Evolutionary conservation across 2,329 filamentous ascomycete species (phyloP), one percentile per base, ranked within the genome.

Genomic region (Stylonectria norvegica): DNA sequence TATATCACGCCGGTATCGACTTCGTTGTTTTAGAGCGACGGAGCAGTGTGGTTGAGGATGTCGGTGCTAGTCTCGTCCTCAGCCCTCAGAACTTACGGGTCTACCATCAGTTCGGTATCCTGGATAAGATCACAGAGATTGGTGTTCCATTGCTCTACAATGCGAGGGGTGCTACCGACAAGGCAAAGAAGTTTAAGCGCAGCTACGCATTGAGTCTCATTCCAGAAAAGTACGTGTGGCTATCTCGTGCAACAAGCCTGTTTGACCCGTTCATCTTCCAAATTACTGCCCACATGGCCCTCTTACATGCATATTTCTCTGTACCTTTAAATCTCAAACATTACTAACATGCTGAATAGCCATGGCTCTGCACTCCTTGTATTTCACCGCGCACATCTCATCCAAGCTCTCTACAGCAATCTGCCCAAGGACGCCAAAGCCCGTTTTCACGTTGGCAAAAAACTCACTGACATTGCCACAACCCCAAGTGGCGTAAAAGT

Each of bases 1-100:
- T 65, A 3, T n/a, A 40, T 20, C 45, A 47, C 1, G 63, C 62
- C 2, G 60, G 57, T 4, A 56, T 61, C 25, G 59, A 61, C 36
- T 59, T 55, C 42, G 43, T 62, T 10, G 37, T 64, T 12, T 45
- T 64, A 1, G 62, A 64, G 45, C 42, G 52, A 1, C 43, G 54
- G 5, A 36, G 52, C 3, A 34, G 45, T 5, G 36, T 57, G 2
- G 39, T 51, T 11, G 53, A 52, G 22, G 49, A 53, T 9, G 45
- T 53, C 0, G 51, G 50, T 10, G 43, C 55, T 3, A 49, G 38
- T 11, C 10, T 45, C 7, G 8, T 9, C 27, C 17, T 49, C 11
- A 46, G 47, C 46, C 47, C 47, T 20, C 47, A 49, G 3, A 49
- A 47, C 0, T 27, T 35, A 1, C 30, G 47, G 1, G 20, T 49